Base-by-base conservation (phyloP, 176 grass and related monocot species). In the Tuctoria greenei region DNA sequence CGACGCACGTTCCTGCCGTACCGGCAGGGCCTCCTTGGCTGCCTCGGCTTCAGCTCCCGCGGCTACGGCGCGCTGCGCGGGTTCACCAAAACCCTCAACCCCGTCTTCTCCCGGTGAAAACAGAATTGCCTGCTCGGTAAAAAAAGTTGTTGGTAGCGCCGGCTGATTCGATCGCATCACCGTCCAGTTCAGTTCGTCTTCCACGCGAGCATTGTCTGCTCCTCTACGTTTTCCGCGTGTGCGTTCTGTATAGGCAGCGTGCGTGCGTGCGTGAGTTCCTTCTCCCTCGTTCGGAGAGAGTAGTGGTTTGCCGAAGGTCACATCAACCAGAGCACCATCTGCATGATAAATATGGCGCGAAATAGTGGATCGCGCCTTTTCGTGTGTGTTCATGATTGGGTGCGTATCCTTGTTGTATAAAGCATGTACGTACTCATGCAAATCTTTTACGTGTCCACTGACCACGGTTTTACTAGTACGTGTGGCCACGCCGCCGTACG, bases 1-100 rank as follows among this genome's bases (percentile, higher is more conserved):
- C 91, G 87, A 80, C 89, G 89, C 62, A 99, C 96, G 50, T 99
- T 99, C 87, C 78, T 99, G 24, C 96, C 96, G 18, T 99, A 99
- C 83, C 80, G 96, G 23, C 89, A 90, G 79, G 96, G 96, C 34
- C 81, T 99, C 24, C 78, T 99, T 5, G 89, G 96, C 36, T 99
- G 92, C 83, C 80, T 99, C 21, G 92, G 92, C 52, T 99, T 99
- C 74, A 90, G 74, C 58, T 99, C 96, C 66, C 90, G 80, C 41
- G 85, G 96, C 44, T 99, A 93, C 82, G 92, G 96, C 55, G 89
- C 85, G 75, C 87, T 99, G 55, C 84, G 86, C 79, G 87, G 91
- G 4, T 72, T 95, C 80, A 79, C 89, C 27, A 88, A 90, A 86
- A 92, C 77, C 89, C 92, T 95, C 34, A 88, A 92, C 74, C 89